Conservation (phyloP, 331 rosid genomes). For the Malus hybrid region DNA sequence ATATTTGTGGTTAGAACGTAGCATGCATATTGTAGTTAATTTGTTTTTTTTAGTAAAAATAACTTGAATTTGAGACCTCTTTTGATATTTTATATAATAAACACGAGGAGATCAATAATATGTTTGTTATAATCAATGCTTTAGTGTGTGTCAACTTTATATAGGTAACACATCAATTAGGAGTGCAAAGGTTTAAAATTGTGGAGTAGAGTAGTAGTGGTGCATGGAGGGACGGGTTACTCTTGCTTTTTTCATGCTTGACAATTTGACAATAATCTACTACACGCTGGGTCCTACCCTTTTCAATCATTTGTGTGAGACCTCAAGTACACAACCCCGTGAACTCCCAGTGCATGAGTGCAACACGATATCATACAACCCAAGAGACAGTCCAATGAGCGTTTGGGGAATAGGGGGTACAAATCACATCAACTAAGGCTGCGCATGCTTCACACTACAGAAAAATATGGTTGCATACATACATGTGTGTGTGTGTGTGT, state of each 20-base stretch:
- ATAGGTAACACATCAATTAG: background rate
- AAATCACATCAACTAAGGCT: too few relatives aligned
- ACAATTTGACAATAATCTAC: background rate
- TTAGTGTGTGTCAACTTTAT: background rate
- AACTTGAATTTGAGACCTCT: background rate
- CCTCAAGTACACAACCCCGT: slow-evolving; percentile 17
- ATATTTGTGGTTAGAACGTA: too few relatives aligned
- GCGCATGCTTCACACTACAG: too few relatives aligned
- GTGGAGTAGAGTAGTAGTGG: background rate
- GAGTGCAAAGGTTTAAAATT: background rate
- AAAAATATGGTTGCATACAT: too few relatives aligned
- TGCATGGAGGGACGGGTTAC: background rate
- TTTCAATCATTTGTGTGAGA: slow-evolving; percentile 9
- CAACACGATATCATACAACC: background rate
- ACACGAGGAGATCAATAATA: background rate
- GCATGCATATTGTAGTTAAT: too few relatives aligned
- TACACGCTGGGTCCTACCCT: background rate
- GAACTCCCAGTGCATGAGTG: slow-evolving; percentile 23
- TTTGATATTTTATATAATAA: background rate
- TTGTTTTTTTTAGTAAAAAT: too few relatives aligned
- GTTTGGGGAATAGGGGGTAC: background rate
- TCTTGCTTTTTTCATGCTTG: background rate
- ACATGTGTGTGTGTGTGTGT: too few relatives aligned
- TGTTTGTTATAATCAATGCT: background rate
- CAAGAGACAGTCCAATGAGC: background rate